Evolutionary conservation across 805 yeast species (phyloP).

Genomic region (Ogataea saltuana): DNA sequence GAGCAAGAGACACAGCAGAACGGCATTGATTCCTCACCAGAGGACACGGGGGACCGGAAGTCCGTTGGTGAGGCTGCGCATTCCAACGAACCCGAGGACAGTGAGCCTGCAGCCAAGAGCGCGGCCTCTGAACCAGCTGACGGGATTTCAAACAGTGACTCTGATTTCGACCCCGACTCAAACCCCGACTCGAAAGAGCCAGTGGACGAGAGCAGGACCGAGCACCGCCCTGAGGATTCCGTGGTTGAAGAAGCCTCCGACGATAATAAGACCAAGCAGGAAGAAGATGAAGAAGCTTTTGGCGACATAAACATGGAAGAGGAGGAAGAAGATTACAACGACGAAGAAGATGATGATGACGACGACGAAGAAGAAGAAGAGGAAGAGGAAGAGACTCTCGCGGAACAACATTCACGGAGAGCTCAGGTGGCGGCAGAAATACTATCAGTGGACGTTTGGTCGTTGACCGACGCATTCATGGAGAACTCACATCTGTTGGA

Average conservation of each 20-base stretch:
- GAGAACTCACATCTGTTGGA: slow-evolving; percentile 65
- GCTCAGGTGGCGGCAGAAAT: slow-evolving; percentile 86
- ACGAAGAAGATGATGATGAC: slow-evolving; percentile 28
- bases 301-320: background rate
- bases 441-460: slow-evolving; percentile 90
- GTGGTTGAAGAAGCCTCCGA: no score
- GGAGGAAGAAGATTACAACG: slow-evolving; percentile 12
- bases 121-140: slow-evolving; percentile 13
- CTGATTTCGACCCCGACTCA: slow-evolving; percentile 19
- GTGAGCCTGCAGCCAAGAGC: slow-evolving; percentile 8
- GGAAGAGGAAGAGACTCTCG: slow-evolving; percentile 35
- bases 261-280: no score
- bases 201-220: background rate
- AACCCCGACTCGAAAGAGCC: slow-evolving; percentile 4
- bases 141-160: slow-evolving; percentile 22
- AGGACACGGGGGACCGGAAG: no score
- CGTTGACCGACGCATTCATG: slow-evolving; percentile 86
- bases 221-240: slow-evolving; percentile 8
- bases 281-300: slow-evolving; percentile 6
- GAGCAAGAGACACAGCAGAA: slow-evolving; percentile 22
- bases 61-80: no score
- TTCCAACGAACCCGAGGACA: slow-evolving; percentile 2
- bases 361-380: slow-evolving; percentile 34
- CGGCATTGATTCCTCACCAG: no score
- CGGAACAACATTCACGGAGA: slow-evolving; percentile 38